These are phyloP conservation scores for Paecilomyces dactylethromorphus DNA, from an alignment of 2,329 filamentous ascomycete species.

Conservation along the genomic window DNA sequence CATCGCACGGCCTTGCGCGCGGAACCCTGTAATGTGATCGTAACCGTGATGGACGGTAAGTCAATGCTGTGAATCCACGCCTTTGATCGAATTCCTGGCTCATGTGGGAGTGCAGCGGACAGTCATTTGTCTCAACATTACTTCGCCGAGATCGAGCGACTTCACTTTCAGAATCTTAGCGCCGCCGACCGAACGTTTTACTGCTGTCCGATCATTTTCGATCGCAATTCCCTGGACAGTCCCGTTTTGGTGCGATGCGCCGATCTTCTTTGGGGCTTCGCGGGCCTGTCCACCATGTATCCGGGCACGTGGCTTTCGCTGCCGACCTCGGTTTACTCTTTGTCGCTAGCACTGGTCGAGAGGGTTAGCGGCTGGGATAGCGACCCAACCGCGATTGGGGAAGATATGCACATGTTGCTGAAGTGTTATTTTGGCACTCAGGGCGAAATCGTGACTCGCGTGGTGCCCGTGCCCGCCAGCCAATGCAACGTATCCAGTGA, in stretches of 20 bases:
- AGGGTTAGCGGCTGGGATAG: constrained; percentile 67
- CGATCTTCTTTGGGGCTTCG: constrained; percentile 66
- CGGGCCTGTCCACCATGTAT: constrained; percentile 64
- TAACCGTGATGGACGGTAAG: constrained; percentile 69
- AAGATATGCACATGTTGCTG: constrained; percentile 71
- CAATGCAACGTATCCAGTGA: constrained; percentile 65
- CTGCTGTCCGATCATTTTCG: constrained; percentile 65
- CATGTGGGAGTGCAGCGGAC: constrained; percentile 18
- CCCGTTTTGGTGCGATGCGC: constrained; percentile 64
- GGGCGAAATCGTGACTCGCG: constrained; percentile 58
- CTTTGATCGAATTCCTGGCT: background rate
- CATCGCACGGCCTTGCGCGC: constrained; percentile 13
- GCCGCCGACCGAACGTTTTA: constrained; percentile 53
- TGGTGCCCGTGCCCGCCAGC: constrained; percentile 63
- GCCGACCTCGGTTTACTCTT: constrained; percentile 67
- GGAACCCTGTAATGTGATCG: constrained; percentile 53
- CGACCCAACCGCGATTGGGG: constrained; percentile 64
- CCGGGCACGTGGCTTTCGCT: constrained; percentile 58
- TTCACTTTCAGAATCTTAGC: constrained; percentile 49
- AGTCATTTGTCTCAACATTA: constrained; percentile 64
- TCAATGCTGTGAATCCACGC: background rate
- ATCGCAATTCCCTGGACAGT: constrained; percentile 64
- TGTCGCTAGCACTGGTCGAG: constrained; percentile 61
- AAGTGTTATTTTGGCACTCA: constrained; percentile 72
- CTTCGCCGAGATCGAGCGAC: constrained; percentile 57